Evolutionary conservation across 2,329 filamentous ascomycete genomes (phyloP).

Genomic region (Alternaria novae-zelandiae): DNA sequence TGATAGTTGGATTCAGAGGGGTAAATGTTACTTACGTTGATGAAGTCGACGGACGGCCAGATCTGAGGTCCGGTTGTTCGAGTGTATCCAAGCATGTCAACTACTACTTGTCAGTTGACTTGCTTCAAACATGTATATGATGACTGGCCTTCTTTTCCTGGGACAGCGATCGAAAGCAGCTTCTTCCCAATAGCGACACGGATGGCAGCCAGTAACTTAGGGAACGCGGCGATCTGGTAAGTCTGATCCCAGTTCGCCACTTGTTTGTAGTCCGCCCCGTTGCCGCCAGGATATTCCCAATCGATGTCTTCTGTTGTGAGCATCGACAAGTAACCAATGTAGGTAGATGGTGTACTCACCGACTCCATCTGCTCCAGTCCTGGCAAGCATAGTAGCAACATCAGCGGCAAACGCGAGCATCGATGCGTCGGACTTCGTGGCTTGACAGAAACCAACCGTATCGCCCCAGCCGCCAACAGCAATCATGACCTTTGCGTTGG

Average conservation of each 20-base stretch:
- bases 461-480: constrained; percentile 80
- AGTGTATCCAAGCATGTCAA: constrained; percentile 73
- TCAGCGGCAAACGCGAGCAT: constrained; percentile 68
- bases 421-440: constrained; percentile 59
- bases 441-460: constrained; percentile 66
- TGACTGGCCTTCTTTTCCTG: constrained; percentile 48
- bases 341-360: constrained; percentile 46
- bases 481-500: constrained; percentile 68
- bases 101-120: constrained; percentile 38
- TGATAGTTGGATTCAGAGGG: neutral
- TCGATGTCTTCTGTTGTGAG: constrained; percentile 61
- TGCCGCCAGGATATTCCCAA: constrained; percentile 70
- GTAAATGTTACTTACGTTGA: constrained; percentile 55
- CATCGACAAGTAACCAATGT: neutral
- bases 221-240: constrained; percentile 67
- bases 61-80: constrained; percentile 63
- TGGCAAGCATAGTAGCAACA: constrained; percentile 66
- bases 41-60: constrained; percentile 66
- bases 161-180: constrained; percentile 71
- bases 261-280: constrained; percentile 71
- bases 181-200: constrained; percentile 65
- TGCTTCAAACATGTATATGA: neutral
- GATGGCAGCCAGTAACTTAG: constrained; percentile 65
- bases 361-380: constrained; percentile 69
- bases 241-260: constrained; percentile 65